Conservation (phyloP, 1,284 basidiomycete genomes). For the Rhodotorula sp. region DNA sequence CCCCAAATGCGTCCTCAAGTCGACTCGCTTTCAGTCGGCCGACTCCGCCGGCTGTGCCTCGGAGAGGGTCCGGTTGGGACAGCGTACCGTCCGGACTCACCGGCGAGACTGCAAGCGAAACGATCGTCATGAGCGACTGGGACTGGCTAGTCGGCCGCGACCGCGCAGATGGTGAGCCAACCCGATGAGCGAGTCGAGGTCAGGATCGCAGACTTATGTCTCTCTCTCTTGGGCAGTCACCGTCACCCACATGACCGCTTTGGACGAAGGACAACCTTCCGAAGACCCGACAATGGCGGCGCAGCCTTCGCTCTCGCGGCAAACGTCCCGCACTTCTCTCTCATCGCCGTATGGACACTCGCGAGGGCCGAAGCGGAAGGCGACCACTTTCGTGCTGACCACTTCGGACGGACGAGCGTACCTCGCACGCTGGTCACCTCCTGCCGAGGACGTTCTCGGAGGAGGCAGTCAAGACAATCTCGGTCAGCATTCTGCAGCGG, state of each 20-base stretch:
- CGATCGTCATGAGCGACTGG: constrained; percentile 34
- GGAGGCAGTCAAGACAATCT: not conserved
- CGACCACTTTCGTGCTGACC: constrained; percentile 48
- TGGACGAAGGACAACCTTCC: not conserved
- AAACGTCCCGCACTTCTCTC: not conserved
- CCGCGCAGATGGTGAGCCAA: constrained; percentile 9
- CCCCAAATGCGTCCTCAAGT: not conserved
- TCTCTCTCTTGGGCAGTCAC: constrained; percentile 9
- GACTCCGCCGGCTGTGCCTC: not conserved
- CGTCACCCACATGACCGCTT: constrained; percentile 1
- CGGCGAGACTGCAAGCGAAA: constrained; percentile 19
- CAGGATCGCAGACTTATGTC: not conserved
- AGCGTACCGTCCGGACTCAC: constrained; percentile 1
- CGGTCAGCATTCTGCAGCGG: not conserved
- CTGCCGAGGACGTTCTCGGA: constrained; percentile 13
- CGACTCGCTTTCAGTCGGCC: not conserved
- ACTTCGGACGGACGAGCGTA: constrained; percentile 52
- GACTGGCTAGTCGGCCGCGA: constrained; percentile 36
- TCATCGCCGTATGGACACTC: not conserved
- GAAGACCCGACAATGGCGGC: not conserved
- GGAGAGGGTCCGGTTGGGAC: constrained; percentile 31
- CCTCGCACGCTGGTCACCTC: constrained; percentile 45
- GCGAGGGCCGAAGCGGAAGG: constrained; percentile 39
- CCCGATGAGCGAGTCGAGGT: too few relatives aligned
- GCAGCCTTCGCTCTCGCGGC: not conserved